A percentile compares a stretch with the other conserved stretches of the same genome.
phyloP scores from a whole-genome alignment of 31 red algal species.

The Porphyra umbilicalis region DNA sequence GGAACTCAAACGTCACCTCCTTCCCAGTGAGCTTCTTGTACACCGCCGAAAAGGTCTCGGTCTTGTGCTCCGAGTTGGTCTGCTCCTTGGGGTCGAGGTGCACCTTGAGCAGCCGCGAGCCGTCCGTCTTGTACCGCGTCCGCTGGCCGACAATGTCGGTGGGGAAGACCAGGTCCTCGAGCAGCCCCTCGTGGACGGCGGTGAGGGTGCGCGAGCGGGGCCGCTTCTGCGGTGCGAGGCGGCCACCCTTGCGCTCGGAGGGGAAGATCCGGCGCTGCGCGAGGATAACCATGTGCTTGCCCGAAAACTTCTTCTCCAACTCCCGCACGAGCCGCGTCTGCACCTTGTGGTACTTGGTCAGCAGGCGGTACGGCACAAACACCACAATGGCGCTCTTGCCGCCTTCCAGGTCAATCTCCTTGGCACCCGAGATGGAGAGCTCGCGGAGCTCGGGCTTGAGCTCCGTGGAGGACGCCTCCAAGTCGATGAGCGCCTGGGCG shows the following conservation, averaged over 20 bases:
- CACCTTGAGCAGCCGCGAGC: constrained; percentile 67
- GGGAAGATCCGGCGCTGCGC: constrained; percentile 81
- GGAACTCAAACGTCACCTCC: constrained; percentile 91
- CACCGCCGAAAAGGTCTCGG: constrained; percentile 70
- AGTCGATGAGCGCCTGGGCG: constrained; percentile 80
- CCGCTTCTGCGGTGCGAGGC: constrained; percentile 71
- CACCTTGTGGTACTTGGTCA: constrained; percentile 83
- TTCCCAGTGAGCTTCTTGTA: constrained; percentile 99
- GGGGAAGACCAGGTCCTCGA: constrained; percentile 93
- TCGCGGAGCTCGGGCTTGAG: constrained; percentile 63
- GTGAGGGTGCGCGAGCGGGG: constrained; percentile 87
- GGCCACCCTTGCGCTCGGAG: constrained; percentile 66
- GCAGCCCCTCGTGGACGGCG: constrained; percentile 82
- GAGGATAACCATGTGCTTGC: constrained; percentile 84
- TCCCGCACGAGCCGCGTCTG: constrained; percentile 92
- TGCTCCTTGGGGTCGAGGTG: constrained; percentile 92
- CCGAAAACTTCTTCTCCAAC: constrained; percentile 98
- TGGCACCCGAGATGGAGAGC: constrained; percentile 61
- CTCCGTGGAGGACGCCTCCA: constrained; percentile 69
- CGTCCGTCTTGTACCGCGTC: constrained; percentile 75
- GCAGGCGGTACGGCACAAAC: constrained; percentile 75
- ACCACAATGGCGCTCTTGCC: constrained; percentile 78
- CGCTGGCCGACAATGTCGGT: constrained; percentile 95
- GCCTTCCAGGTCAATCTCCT: constrained; percentile 71
- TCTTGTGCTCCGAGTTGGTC: constrained; percentile 87